Base-by-base conservation (phyloP, 345 rosid species). In the Diplotaxis tenuifolia region DNA sequence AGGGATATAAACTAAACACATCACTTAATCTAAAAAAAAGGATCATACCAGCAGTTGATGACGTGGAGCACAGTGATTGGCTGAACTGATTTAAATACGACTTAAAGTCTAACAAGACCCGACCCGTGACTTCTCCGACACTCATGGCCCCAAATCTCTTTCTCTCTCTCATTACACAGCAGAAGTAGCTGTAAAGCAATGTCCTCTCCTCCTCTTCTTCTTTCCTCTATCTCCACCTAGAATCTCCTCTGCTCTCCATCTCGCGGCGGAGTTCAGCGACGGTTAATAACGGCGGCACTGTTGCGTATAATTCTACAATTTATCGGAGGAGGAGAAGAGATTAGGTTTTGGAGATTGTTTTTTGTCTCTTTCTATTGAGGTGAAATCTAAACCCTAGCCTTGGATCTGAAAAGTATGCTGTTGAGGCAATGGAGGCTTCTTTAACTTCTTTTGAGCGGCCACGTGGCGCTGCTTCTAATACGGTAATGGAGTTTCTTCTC, bases 381-480 rank as follows among this genome's bases (percentile, higher is more conserved):
- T 68, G 58, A 62, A 36, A 61, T 75, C 28, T 54, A 56, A 76
- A 70, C 71, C 75, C 72, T 65, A 65, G 49, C 52, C 3, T 5
- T 77, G 76, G 75, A 71, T 76, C 80, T 64, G 68, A 57, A 25
- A 75, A 77, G 71, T 71, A 77, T 77, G 80, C 80, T 23, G 18
- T 71, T 20, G 72, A 73, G 75, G 65, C 79, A 86, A 93, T 93
- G 97, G 89, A 92, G 80, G 28, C 83, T 86, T 80, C 98, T 70
- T 68, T 86, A 81, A 87, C 91, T 74, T 86, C 91, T 81, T 81
- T 90, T 76, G 98, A 93, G 84, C 91, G 95, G 69, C 88, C 91
- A 4, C 85, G 93, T 63, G 81, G 50, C 14, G 85, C 85, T 57
- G 75, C 84, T 65, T 79, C 97, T 14, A 90, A 89, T 82, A 84